These are phyloP conservation scores for Fallopia convolvulus DNA, from an alignment of 148 eudicot species.

Conservation along the genomic window DNA sequence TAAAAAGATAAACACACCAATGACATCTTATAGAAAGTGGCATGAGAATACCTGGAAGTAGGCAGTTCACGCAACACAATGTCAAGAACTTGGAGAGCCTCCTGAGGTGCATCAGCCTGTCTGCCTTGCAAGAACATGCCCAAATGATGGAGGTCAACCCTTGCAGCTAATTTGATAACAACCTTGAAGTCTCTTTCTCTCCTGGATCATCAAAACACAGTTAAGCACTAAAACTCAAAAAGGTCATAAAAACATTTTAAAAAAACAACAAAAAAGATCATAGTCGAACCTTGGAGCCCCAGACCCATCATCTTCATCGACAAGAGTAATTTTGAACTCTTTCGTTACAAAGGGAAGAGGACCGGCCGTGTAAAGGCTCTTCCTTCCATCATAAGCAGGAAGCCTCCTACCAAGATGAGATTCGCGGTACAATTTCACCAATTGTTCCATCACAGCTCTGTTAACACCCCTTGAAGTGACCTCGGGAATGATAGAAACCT, in stretches of 20 bases:
- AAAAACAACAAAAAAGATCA: not conserved
- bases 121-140: constrained; percentile 52
- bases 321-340: constrained; percentile 58
- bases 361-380: constrained; percentile 82
- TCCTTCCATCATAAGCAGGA: constrained; percentile 89
- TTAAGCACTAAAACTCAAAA: not conserved
- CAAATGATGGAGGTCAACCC: constrained; percentile 62
- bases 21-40: not conserved
- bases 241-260: not conserved
- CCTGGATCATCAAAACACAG: constrained; percentile 22
- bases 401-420: constrained; percentile 78
- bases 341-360: constrained; percentile 60
- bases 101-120: constrained; percentile 77
- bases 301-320: constrained; percentile 67
- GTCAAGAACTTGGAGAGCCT: constrained; percentile 73
- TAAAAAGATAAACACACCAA: not conserved
- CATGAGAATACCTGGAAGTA: constrained; percentile 36
- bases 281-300: constrained; percentile 37
- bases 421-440: constrained; percentile 53
- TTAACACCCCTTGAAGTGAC: constrained; percentile 66
- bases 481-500: constrained; percentile 84
- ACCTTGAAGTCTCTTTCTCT: constrained; percentile 53
- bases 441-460: constrained; percentile 63
- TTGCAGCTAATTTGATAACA: constrained; percentile 60
- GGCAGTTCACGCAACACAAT: constrained; percentile 71